Evolutionary conservation across 1,139 yeast genomes (phyloP).

Genomic region (Chernovozyma sophiae-reginae): DNA sequence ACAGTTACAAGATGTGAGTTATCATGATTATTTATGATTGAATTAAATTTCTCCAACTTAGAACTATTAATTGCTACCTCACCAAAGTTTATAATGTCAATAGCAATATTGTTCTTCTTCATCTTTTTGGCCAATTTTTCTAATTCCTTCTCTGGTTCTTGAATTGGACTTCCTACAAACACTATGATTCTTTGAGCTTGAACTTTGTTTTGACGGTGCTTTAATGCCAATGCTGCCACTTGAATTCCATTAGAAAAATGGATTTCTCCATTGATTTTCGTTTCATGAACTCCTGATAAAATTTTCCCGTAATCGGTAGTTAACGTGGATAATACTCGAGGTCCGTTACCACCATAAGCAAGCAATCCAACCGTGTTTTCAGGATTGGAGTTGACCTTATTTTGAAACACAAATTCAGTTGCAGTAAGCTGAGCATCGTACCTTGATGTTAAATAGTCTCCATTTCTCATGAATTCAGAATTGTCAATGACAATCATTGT

Average conservation of each 20-base stretch:
- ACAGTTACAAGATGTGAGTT: slow-evolving; percentile 82
- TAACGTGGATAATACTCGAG: slow-evolving; percentile 81
- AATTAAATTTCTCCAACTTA: slow-evolving; percentile 75
- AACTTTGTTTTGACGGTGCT: slow-evolving; percentile 91
- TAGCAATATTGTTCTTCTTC: slow-evolving; percentile 89
- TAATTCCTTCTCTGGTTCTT: slow-evolving; percentile 66
- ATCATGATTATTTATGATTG: slow-evolving; percentile 69
- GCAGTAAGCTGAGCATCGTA: slow-evolving; percentile 93
- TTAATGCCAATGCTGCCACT: slow-evolving; percentile 95
- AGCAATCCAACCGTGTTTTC: slow-evolving; percentile 91
- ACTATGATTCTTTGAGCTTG: slow-evolving; percentile 88
- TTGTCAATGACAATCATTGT: slow-evolving; percentile 93
- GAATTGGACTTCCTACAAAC: slow-evolving; percentile 85
- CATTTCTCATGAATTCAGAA: slow-evolving; percentile 94
- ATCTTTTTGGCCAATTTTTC: slow-evolving; percentile 85
- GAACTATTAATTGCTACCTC: slow-evolving; percentile 77
- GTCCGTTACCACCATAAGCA: slow-evolving; percentile 83
- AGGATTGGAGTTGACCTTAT: slow-evolving; percentile 84
- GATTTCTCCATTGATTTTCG: slow-evolving; percentile 63
- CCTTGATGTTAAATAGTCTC: slow-evolving; percentile 86
- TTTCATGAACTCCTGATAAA: slow-evolving; percentile 81
- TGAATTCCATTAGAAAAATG: slow-evolving; percentile 84
- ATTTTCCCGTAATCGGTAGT: slow-evolving; percentile 87
- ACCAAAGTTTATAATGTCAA: slow-evolving; percentile 90
- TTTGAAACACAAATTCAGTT: slow-evolving; percentile 83